A percentile compares a stretch with the other conserved stretches of the same genome.
Evolutionary conservation across 305 asterid species (phyloP).

Genomic region (Andrographis paniculata): DNA sequence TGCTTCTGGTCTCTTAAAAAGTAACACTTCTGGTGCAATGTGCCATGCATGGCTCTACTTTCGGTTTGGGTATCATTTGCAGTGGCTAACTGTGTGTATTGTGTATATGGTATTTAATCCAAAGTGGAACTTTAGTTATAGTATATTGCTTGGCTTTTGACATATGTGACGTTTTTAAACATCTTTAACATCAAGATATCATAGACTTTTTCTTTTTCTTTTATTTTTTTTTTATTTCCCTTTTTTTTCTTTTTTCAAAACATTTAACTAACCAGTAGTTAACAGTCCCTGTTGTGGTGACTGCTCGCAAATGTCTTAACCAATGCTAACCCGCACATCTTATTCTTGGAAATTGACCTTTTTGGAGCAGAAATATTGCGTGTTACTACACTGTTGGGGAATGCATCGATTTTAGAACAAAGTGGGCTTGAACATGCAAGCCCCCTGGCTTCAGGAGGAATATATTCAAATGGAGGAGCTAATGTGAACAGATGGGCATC

Average conservation of each 20-base stretch:
- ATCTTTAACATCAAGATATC: slow-evolving; percentile 25
- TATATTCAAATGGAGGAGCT: slow-evolving; percentile 98
- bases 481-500: slow-evolving; percentile 97
- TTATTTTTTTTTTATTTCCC: slow-evolving; percentile 12
- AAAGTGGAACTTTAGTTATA: no score
- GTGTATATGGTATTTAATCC: no score
- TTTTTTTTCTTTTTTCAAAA: slow-evolving; percentile 24
- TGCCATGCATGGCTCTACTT: no score
- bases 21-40: no score
- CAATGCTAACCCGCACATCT: slow-evolving; percentile 98
- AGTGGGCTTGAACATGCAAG: slow-evolving; percentile 98
- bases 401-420: slow-evolving; percentile 99
- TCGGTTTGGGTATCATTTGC: no score
- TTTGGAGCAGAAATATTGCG: slow-evolving; percentile 95
- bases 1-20: no score
- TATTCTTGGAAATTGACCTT: slow-evolving; percentile 99
- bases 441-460: slow-evolving; percentile 99
- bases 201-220: slow-evolving; percentile 3
- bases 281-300: slow-evolving; percentile 64
- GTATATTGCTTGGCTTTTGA: no score
- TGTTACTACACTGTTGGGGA: slow-evolving; percentile 98
- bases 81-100: no score
- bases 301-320: slow-evolving; percentile 76
- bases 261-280: slow-evolving; percentile 51
- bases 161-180: slow-evolving; percentile 2